Conservation (phyloP, 345 rosid genomes). For the Syzygium jambos region DNA sequence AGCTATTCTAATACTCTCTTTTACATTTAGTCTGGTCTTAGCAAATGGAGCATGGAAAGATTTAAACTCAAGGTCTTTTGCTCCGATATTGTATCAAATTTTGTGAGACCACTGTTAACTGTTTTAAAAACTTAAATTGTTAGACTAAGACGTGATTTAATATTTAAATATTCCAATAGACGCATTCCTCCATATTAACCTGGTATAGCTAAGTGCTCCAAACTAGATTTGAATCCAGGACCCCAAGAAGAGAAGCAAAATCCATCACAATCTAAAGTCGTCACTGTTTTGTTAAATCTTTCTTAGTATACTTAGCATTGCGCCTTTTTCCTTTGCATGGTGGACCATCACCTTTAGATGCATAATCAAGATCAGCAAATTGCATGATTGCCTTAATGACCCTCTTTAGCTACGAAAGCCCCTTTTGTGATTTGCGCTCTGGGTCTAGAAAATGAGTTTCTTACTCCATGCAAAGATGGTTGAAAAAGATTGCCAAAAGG, state of each 20-base stretch:
- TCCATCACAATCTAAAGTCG: not conserved
- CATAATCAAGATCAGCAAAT: not conserved
- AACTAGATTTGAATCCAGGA: not conserved
- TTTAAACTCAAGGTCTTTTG: too few species aligned
- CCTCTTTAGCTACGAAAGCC: not conserved
- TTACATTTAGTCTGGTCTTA: too few species aligned
- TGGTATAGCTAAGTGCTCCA: not conserved
- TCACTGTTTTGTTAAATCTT: not conserved
- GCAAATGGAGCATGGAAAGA: too few species aligned
- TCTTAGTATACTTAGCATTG: not conserved
- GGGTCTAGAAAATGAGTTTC: not conserved
- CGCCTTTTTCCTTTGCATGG: not conserved
- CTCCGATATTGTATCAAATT: too few species aligned
- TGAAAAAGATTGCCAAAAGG: not conserved
- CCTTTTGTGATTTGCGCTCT: not conserved
- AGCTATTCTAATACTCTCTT: too few species aligned
- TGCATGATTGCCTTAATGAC: not conserved
- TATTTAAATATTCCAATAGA: not conserved
- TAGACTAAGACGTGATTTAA: too few species aligned
- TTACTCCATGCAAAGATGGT: not conserved
- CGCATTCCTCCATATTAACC: not conserved
- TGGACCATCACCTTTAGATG: not conserved
- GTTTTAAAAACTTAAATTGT: too few species aligned
- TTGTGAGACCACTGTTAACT: too few species aligned
- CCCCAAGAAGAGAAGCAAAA: not conserved